Evolutionary conservation across 116 monocot genomes (phyloP).

Genomic region (Papilionanthe hybrid): DNA sequence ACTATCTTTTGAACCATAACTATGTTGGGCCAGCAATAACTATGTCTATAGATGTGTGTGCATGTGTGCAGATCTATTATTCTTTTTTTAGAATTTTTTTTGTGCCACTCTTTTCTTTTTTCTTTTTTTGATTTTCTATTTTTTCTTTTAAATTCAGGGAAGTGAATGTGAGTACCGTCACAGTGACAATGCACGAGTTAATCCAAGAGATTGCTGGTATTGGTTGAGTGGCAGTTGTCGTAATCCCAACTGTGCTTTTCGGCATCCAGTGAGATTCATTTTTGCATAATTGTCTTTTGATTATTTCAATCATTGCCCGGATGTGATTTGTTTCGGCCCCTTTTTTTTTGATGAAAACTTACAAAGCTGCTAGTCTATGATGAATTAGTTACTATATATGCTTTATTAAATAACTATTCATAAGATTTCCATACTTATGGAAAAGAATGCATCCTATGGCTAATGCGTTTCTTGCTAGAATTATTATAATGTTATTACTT

Average conservation of each 20-base stretch:
- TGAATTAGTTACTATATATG: no score
- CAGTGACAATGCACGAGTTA: slow-evolving; percentile 42
- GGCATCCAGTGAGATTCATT: slow-evolving; percentile 47
- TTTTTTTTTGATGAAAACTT: neutral
- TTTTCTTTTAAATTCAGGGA: slow-evolving; percentile 25
- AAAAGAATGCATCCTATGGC: neutral
- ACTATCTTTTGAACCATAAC: no score
- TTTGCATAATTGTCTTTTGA: neutral
- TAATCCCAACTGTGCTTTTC: slow-evolving; percentile 47
- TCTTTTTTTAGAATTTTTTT: neutral
- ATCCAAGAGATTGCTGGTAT: slow-evolving; percentile 62
- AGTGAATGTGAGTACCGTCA: slow-evolving; percentile 59
- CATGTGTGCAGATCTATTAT: no score
- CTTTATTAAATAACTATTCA: neutral
- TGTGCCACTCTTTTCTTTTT: neutral
- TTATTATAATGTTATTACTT: neutral
- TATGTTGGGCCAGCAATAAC: no score
- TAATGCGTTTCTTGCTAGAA: neutral
- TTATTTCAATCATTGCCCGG: neutral
- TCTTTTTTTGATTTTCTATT: no score
- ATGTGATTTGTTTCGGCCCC: neutral
- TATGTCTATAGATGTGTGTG: no score
- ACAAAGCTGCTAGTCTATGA: no score
- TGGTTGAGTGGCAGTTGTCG: slow-evolving; percentile 50
- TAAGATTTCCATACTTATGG: neutral